These are phyloP conservation scores for Carpinus viminea DNA, from an alignment of 306 rosid genomes.

Conservation along the genomic window DNA sequence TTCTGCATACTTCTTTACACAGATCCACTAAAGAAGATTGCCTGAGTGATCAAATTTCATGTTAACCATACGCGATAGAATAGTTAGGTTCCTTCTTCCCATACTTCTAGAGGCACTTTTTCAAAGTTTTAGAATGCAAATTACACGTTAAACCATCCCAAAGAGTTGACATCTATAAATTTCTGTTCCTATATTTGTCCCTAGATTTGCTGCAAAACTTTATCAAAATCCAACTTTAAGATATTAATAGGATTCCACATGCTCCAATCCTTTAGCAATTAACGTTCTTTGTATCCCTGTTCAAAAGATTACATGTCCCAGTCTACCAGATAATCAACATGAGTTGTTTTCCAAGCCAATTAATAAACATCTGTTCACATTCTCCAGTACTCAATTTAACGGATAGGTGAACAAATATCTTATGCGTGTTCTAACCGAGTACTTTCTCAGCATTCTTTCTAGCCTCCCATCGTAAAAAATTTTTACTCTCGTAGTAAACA, in stretches of 20 bases:
- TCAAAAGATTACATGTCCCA: neutral
- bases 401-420: neutral
- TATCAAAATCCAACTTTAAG: neutral
- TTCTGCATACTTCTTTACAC: neutral
- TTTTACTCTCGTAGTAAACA: too few species aligned
- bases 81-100: neutral
- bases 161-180: neutral
- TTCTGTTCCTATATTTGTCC: neutral
- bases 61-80: neutral
- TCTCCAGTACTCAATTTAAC: neutral
- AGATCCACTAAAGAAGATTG: neutral
- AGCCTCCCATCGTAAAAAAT: neutral
- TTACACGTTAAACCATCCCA: neutral
- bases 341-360: neutral
- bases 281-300: neutral
- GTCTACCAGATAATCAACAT: neutral
- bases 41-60: neutral
- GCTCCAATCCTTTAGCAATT: neutral
- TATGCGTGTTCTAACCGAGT: neutral
- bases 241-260: neutral
- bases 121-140: neutral
- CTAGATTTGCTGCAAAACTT: neutral
- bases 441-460: neutral
- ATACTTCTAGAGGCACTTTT: neutral
- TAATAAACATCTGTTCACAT: neutral